phyloP scores from a whole-genome alignment of 1,139 yeast genomes.

The Tardiomyces blankii region DNA sequence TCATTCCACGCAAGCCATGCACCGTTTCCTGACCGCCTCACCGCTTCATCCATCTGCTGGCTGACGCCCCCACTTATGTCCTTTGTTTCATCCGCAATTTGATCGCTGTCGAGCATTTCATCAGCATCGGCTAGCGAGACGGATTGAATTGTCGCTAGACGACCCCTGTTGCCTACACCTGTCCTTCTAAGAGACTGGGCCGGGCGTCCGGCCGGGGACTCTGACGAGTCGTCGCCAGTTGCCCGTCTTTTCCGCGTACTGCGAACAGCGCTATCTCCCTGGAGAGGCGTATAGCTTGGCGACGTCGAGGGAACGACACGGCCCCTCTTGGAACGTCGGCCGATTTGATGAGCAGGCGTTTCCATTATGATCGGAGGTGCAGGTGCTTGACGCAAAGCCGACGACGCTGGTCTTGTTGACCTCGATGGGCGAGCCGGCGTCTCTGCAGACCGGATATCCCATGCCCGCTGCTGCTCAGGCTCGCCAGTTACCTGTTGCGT shows the following conservation, averaged over 20 bases:
- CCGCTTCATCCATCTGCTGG: slow-evolving; percentile 2
- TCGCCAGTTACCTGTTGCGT: no score
- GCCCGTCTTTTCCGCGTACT: background rate
- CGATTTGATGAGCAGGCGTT: background rate
- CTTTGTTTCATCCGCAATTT: no score
- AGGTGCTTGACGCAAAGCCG: background rate
- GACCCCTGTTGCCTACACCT: background rate
- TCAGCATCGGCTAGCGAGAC: no score
- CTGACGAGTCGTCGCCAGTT: background rate
- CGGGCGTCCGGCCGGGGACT: background rate
- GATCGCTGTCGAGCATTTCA: no score
- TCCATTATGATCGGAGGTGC: background rate
- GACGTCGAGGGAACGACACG: slow-evolving; percentile 3
- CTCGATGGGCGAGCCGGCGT: background rate
- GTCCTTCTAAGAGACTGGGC: background rate
- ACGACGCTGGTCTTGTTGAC: background rate
- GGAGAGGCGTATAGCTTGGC: slow-evolving; percentile 3
- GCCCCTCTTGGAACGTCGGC: background rate
- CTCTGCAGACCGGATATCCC: background rate
- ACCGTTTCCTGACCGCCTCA: slow-evolving; percentile 3
- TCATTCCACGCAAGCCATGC: slow-evolving; percentile 12
- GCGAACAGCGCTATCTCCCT: background rate
- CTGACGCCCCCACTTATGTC: no score
- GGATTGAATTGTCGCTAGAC: no score
- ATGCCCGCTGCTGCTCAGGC: no score